phyloP scores from a whole-genome alignment of 306 rosid species.

The Casuarina equisetifolia region DNA sequence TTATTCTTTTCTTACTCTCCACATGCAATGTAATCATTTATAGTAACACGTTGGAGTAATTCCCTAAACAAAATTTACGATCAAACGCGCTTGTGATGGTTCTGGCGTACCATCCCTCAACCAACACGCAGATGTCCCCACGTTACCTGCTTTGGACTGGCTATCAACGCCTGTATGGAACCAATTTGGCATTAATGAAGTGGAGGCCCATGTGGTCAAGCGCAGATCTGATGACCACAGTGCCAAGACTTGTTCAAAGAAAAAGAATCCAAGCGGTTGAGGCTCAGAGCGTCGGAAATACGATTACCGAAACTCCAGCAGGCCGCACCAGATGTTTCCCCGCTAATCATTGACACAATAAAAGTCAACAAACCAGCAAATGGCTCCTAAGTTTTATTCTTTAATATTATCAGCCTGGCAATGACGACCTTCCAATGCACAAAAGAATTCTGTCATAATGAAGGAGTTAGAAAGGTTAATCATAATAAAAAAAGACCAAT shows the following conservation, averaged over 20 bases:
- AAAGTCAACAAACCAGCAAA: conserved; percentile 38
- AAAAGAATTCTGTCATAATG: neutral
- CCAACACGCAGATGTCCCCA: conserved; percentile 27
- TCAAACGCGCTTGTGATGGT: conserved; percentile 26
- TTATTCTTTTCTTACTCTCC: neutral
- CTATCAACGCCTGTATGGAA: conserved; percentile 26
- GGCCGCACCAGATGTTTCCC: neutral
- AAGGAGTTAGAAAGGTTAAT: no score
- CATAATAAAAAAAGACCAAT: no score
- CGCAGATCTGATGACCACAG: neutral
- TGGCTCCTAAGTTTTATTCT: conserved; percentile 24
- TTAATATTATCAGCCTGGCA: conserved; percentile 10
- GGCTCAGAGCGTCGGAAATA: neutral
- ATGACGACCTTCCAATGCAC: neutral
- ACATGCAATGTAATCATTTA: neutral
- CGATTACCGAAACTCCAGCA: conserved; percentile 8
- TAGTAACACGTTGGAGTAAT: no score
- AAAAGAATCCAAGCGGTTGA: neutral
- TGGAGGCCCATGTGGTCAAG: conserved; percentile 3
- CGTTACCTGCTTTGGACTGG: conserved; percentile 13
- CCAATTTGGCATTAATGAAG: neutral
- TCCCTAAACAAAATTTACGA: no score
- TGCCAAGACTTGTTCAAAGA: neutral
- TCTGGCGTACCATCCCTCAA: conserved; percentile 6
- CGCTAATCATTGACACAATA: conserved; percentile 21